Base-by-base conservation (phyloP, 495 filamentous ascomycete species). In the Evernia prunastri region DNA sequence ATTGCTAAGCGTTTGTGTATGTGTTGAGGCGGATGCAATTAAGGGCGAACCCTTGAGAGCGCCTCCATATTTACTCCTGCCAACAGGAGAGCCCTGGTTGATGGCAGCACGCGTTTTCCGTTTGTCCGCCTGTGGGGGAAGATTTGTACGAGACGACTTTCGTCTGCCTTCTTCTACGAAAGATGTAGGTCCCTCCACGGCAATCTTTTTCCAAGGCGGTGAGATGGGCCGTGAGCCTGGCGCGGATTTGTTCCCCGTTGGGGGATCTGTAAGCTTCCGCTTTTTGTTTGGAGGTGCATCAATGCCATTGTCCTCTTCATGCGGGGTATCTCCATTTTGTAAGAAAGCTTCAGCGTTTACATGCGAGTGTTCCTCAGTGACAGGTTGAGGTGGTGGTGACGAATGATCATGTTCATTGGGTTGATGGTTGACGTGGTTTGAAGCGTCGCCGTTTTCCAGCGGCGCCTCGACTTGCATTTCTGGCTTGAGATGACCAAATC, bases 161-260 rank as follows among this genome's bases (percentile, higher is more conserved):
- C 94, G 84, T 66, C 85, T 86, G 53, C 94, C 94, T 76, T 90
- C 87, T 66, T 87, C 86, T 31, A 87, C 75, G 67, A 96, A 90
- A 0, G 89, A 88, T 12, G 94, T 90, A 6, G 94, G 94, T 0
- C 93, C 95, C 51, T 96, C 90, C 33, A 85, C 89, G 54, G 89
- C 86, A 59, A 88, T 79, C 73, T 86, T 93, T 78, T 94, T 97
- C 94, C 94, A 98, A 31, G 94, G 94, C 63, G 94, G 94, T 37
- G 94, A 97, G 60, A 74, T 72, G 56, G 77, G 75, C 59, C 84
- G 79, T 56, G 82, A 77, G 27, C 39, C 56, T 29, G 27, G 75
- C 17, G 51, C 51, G 29, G 83, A 82, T 35, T 76, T 79, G 60
- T 74, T 75, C 49, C 76, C 75, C 20, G 74, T 71, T 23, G 75